phyloP scores from a whole-genome alignment of 1,284 basidiomycete species.

The Bothia castanella region DNA sequence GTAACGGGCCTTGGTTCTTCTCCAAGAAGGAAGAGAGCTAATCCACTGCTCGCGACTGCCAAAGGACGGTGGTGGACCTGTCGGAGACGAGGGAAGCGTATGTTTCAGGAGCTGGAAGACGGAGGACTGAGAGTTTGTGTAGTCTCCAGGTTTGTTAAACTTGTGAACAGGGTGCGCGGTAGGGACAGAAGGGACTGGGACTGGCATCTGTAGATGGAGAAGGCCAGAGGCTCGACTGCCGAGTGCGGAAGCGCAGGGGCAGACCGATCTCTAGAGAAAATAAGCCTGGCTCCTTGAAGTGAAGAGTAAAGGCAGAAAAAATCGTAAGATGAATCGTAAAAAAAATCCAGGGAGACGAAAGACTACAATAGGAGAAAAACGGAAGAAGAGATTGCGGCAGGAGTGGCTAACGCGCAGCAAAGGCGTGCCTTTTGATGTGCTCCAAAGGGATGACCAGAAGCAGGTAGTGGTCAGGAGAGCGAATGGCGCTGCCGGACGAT shows the following conservation, averaged over 20 bases:
- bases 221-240: constrained; percentile 39
- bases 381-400: constrained; percentile 29
- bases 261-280: constrained; percentile 40
- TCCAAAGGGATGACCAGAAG: constrained; percentile 27
- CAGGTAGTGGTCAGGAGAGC: constrained; percentile 37
- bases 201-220: constrained; percentile 65
- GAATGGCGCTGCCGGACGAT: constrained; percentile 23
- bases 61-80: constrained; percentile 58
- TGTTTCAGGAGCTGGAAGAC: constrained; percentile 50
- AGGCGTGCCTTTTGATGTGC: constrained; percentile 78
- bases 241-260: constrained; percentile 39
- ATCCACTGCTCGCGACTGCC: constrained; percentile 69
- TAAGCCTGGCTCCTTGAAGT: constrained; percentile 13
- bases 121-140: constrained; percentile 39
- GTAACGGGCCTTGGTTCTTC: constrained; percentile 59
- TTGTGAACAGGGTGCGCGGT: constrained; percentile 64
- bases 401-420: constrained; percentile 80
- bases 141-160: constrained; percentile 40
- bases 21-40: constrained; percentile 63
- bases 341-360: constrained; percentile 45
- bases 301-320: constrained; percentile 36
- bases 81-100: constrained; percentile 55
- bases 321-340: constrained; percentile 52
- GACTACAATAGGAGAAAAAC: constrained; percentile 32
- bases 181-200: constrained; percentile 65